These are phyloP conservation scores for Nevesoporus exiguus DNA, from an alignment of 768 basidiomycete genomes.

Conservation along the genomic window DNA sequence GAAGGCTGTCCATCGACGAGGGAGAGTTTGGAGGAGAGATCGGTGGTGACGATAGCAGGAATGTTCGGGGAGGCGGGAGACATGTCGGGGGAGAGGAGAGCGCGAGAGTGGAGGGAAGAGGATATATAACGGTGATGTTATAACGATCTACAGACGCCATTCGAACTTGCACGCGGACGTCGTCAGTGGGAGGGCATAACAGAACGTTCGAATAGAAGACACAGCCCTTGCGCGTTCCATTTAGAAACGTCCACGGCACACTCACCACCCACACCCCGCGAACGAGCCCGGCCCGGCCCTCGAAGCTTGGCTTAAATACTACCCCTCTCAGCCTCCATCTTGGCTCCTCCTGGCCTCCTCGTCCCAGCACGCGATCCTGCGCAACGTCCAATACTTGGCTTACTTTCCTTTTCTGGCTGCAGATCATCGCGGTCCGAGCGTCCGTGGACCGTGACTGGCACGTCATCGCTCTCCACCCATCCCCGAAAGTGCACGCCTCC, in stretches of 20 bases:
- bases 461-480: slow-evolving; percentile 17
- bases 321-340: neutral
- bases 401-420: slow-evolving; percentile 22
- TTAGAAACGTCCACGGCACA: slow-evolving; percentile 11
- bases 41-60: slow-evolving; percentile 35
- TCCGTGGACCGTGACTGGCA: neutral
- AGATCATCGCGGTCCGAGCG: slow-evolving; percentile 21
- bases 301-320: neutral
- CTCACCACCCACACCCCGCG: slow-evolving; percentile 7
- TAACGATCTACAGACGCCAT: neutral
- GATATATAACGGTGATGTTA: slow-evolving; percentile 13
- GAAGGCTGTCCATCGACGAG: slow-evolving; percentile 8
- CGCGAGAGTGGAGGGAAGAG: neutral
- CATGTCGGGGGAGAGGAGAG: slow-evolving; percentile 13
- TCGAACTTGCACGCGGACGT: neutral
- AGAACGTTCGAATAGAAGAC: slow-evolving; percentile 31
- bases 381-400: neutral
- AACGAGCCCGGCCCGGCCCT: neutral
- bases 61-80: slow-evolving; percentile 20
- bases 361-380: neutral
- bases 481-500: slow-evolving; percentile 13
- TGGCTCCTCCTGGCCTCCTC: neutral
- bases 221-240: slow-evolving; percentile 27
- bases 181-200: neutral
- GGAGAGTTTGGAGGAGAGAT: slow-evolving; percentile 32